Evolutionary conservation across 140 eudicot species (phyloP).

Genomic region (Ambrosia hybrid): DNA sequence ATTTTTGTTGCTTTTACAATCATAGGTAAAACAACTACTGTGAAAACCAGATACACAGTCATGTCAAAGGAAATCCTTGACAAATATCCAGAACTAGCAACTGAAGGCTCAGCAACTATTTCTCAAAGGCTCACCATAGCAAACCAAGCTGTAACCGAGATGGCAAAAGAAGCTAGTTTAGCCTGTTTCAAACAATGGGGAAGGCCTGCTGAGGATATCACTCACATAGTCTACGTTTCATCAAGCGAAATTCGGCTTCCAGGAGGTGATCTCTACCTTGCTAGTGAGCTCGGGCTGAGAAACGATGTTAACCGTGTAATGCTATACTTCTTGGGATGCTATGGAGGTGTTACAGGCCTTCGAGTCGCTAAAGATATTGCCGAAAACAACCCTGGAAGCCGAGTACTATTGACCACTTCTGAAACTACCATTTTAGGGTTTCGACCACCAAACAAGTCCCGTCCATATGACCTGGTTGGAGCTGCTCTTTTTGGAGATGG

Average conservation of each 20-base stretch:
- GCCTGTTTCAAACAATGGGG: slow-evolving; percentile 81
- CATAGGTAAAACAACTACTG: slow-evolving; percentile 92
- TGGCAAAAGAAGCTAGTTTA: slow-evolving; percentile 79
- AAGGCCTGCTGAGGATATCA: slow-evolving; percentile 56
- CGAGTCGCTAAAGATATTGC: slow-evolving; percentile 92
- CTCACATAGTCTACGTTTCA: slow-evolving; percentile 90
- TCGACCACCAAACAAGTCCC: slow-evolving; percentile 73
- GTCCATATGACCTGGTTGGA: slow-evolving; percentile 89
- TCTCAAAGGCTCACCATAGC: slow-evolving; percentile 77
- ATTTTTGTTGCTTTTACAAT: background rate
- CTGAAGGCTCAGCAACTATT: slow-evolving; percentile 86
- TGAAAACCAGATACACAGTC: slow-evolving; percentile 90
- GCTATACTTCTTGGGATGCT: slow-evolving; percentile 93
- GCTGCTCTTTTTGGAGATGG: slow-evolving; percentile 95
- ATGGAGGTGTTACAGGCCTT: slow-evolving; percentile 94
- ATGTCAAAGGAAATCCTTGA: slow-evolving; percentile 83
- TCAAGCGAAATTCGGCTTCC: slow-evolving; percentile 86
- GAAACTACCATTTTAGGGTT: slow-evolving; percentile 93
- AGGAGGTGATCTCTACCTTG: slow-evolving; percentile 84
- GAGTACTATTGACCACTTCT: slow-evolving; percentile 77
- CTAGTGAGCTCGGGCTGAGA: slow-evolving; percentile 67
- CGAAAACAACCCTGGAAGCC: slow-evolving; percentile 33
- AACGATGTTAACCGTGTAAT: slow-evolving; percentile 83
- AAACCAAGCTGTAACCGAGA: slow-evolving; percentile 76
- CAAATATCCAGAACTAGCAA: slow-evolving; percentile 84